A percentile compares a stretch with the other conserved stretches of the same genome.
Conservation (phyloP, 345 rosid genomes). For the Salix suchowensis region DNA sequence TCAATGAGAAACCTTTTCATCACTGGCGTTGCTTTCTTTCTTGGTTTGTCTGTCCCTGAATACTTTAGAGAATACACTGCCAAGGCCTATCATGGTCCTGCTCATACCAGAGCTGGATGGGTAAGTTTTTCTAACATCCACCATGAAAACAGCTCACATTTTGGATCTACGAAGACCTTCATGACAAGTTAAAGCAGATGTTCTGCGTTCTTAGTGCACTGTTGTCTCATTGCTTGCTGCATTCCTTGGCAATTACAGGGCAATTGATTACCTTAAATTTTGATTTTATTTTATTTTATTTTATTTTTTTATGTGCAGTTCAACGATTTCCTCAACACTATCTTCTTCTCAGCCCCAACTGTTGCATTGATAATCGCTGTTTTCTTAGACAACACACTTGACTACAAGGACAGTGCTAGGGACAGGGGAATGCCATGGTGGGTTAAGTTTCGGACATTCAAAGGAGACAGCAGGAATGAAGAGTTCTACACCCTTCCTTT, state of each 20-base stretch:
- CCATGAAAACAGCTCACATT: not conserved
- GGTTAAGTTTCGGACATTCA: slow-evolving; percentile 79
- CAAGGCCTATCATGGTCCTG: slow-evolving; percentile 84
- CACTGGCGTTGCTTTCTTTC: slow-evolving; percentile 70
- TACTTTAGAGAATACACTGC: slow-evolving; percentile 79
- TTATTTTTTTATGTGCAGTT: slow-evolving; percentile 43
- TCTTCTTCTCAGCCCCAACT: slow-evolving; percentile 86
- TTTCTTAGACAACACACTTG: slow-evolving; percentile 88
- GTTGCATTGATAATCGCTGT: slow-evolving; percentile 74
- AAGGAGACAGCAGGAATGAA: slow-evolving; percentile 82
- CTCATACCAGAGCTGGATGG: slow-evolving; percentile 89
- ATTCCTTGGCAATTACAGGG: not conserved
- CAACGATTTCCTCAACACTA: slow-evolving; percentile 92
- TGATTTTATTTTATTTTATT: not conserved
- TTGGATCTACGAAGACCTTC: not conserved
- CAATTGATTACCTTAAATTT: not conserved
- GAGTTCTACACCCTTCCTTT: slow-evolving; percentile 96
- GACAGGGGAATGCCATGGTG: slow-evolving; percentile 99
- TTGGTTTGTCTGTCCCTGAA: slow-evolving; percentile 82
- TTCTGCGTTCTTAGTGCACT: not conserved
- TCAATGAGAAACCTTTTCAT: slow-evolving; percentile 95
- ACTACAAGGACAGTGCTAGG: slow-evolving; percentile 73
- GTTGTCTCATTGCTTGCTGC: not conserved
- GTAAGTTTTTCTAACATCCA: slow-evolving; percentile 30
- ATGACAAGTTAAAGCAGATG: not conserved